These are phyloP conservation scores for Angophora floribunda DNA, from an alignment of 345 rosid species.

Conservation along the genomic window DNA sequence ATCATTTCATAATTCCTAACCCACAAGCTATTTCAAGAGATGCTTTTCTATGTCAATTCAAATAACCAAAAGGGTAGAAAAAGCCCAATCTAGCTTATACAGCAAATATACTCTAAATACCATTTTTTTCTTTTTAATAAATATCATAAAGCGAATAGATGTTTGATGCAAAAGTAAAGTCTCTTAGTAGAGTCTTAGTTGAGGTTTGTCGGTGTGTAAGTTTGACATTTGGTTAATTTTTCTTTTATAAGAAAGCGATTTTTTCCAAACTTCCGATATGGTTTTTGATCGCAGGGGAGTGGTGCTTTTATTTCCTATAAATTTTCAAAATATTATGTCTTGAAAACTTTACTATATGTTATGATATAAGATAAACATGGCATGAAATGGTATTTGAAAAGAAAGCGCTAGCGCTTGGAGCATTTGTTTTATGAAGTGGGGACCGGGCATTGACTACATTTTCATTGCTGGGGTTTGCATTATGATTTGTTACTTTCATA, in stretches of 20 bases:
- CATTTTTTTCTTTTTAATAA: not conserved
- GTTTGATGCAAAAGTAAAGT: not conserved
- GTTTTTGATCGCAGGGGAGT: not conserved
- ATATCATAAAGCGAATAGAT: not conserved
- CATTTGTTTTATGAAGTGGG: not conserved
- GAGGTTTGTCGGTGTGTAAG: not conserved
- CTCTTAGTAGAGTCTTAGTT: not conserved
- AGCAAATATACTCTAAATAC: not conserved
- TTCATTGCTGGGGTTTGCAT: not conserved
- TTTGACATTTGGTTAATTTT: not conserved
- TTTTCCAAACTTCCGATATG: too few species aligned
- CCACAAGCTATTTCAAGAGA: not conserved
- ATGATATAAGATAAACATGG: not conserved
- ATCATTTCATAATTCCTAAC: not conserved
- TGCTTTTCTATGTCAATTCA: not conserved
- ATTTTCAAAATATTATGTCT: not conserved
- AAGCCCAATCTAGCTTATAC: not conserved
- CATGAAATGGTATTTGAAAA: not conserved
- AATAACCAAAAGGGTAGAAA: not conserved
- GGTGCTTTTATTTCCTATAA: not conserved
- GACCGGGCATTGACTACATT: not conserved
- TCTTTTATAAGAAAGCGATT: not conserved
- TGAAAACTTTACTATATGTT: not conserved
- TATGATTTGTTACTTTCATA: not conserved
- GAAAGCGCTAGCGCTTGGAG: not conserved